Conservation (phyloP, 176 grass and related monocot genomes). For the Bromus sterilis region DNA sequence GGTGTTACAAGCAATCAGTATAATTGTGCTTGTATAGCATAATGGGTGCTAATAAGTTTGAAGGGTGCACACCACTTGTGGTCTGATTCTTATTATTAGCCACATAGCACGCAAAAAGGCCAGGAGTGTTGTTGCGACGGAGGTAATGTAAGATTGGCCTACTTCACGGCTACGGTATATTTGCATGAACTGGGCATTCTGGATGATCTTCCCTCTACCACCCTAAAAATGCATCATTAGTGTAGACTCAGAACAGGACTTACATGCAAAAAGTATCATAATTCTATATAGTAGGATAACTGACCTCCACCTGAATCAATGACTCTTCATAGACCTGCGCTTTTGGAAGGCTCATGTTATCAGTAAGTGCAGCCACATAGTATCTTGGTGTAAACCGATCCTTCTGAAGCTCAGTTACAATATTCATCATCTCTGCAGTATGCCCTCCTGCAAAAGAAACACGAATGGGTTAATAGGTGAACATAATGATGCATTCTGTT, state of each 20-base stretch:
- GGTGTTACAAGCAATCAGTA: conserved; percentile 18
- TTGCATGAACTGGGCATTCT: conserved; percentile 59
- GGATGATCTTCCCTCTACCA: conserved; percentile 17
- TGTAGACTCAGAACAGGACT: not conserved
- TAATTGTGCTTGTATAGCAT: not conserved
- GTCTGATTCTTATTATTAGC: conserved; percentile 73
- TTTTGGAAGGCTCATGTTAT: conserved; percentile 93
- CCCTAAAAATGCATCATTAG: conserved; percentile 29
- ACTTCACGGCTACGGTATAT: conserved; percentile 96
- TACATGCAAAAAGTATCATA: not conserved
- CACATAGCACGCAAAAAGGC: conserved; percentile 74
- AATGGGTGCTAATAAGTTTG: conserved; percentile 7
- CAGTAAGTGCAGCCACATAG: conserved; percentile 83
- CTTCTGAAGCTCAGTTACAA: conserved; percentile 57
- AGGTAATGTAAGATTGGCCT: conserved; percentile 90
- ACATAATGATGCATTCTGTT: not conserved
- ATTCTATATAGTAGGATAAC: not conserved
- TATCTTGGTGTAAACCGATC: conserved; percentile 75
- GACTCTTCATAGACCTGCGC: conserved; percentile 76
- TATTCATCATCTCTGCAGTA: conserved; percentile 93
- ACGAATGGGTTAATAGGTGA: conserved; percentile 1
- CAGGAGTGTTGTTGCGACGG: conserved; percentile 67
- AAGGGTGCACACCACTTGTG: conserved; percentile 70
- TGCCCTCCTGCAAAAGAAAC: conserved; percentile 54
- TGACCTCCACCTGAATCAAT: conserved; percentile 28